Conservation (phyloP, 192 early-diverging fungal species). For the Thoreauomyces humboldtii region DNA sequence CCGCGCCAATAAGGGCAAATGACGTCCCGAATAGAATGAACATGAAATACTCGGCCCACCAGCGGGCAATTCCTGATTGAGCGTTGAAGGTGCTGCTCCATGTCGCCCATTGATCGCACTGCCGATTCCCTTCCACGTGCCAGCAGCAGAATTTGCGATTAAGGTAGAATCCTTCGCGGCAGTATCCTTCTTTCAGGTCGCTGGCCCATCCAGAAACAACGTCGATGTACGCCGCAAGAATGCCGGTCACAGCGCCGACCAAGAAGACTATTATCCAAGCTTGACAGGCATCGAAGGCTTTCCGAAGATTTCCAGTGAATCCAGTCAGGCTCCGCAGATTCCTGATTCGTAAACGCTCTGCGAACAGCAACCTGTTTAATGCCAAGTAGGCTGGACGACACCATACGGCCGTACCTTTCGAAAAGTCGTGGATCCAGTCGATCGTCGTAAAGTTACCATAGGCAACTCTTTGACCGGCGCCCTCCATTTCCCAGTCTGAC, state of each 20-base stretch:
- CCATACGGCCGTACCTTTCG: slow-evolving; percentile 74
- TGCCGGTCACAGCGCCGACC: slow-evolving; percentile 40
- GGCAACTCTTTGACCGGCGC: slow-evolving; percentile 35
- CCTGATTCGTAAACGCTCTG: slow-evolving; percentile 27
- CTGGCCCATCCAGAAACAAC: slow-evolving; percentile 43
- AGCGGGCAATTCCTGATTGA: slow-evolving; percentile 3
- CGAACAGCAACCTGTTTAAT: not conserved
- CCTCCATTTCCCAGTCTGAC: slow-evolving; percentile 27
- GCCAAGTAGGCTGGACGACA: too few relatives aligned
- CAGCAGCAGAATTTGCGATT: slow-evolving; percentile 53
- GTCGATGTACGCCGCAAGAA: slow-evolving; percentile 50
- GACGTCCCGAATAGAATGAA: slow-evolving; percentile 33
- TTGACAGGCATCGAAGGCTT: slow-evolving; percentile 31
- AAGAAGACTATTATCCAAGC: slow-evolving; percentile 48
- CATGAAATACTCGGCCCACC: slow-evolving; percentile 32
- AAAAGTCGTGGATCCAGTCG: slow-evolving; percentile 90
- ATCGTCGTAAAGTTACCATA: slow-evolving; percentile 63
- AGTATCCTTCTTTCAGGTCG: slow-evolving; percentile 49
- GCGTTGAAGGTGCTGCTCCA: slow-evolving; percentile 30
- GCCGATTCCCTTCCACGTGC: slow-evolving; percentile 32
- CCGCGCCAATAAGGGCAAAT: slow-evolving; percentile 37
- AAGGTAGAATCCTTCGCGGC: slow-evolving; percentile 46
- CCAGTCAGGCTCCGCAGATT: slow-evolving; percentile 22
- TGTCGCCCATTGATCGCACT: slow-evolving; percentile 37
- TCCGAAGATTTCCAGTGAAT: not conserved